Conservation (phyloP, 371 early-diverging fungal species). For the Coemansia sp. region DNA sequence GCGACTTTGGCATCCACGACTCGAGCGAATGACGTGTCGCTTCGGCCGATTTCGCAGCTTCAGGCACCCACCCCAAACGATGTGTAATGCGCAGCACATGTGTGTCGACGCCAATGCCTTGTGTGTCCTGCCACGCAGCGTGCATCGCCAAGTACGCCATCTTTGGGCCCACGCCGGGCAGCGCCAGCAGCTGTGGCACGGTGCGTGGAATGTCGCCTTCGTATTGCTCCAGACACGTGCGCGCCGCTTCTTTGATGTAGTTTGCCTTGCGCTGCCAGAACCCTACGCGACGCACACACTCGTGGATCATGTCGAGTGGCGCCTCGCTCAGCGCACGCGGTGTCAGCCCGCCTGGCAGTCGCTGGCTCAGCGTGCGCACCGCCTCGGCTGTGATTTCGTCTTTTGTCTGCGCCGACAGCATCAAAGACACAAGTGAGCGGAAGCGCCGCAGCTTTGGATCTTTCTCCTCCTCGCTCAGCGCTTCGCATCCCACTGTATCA, state of each 20-base stretch:
- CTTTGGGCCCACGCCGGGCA: conserved; percentile 98
- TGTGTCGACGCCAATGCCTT: conserved; percentile 98
- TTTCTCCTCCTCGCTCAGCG: conserved; percentile 62
- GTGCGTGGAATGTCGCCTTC: conserved; percentile 85
- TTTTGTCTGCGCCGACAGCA: conserved; percentile 95
- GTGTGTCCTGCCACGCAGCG: conserved; percentile 80
- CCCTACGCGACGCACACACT: conserved; percentile 81
- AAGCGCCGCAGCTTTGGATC: conserved; percentile 69
- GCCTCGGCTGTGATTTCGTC: conserved; percentile 88
- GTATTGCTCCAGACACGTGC: conserved; percentile 69
- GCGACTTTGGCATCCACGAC: conserved; percentile 80
- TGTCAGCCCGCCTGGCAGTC: conserved; percentile 65
- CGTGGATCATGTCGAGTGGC: conserved; percentile 63
- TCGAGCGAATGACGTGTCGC: conserved; percentile 77
- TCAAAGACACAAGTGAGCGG: conserved; percentile 86
- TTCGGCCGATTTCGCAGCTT: conserved; percentile 67
- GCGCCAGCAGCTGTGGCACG: conserved; percentile 68
- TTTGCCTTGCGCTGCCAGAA: conserved; percentile 86
- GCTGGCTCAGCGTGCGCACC: conserved; percentile 64
- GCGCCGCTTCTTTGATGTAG: conserved; percentile 75
- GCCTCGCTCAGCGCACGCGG: conserved; percentile 59
- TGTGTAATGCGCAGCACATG: conserved; percentile 97
- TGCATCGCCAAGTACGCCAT: conserved; percentile 92
- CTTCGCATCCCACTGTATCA: conserved; percentile 93
- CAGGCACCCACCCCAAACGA: conserved; percentile 84